Percentiles rank a stretch among this genome's conserved stretches.
These are phyloP conservation scores for Amanita fuliginea DNA, from an alignment of 768 basidiomycete genomes.

Conservation along the genomic window DNA sequence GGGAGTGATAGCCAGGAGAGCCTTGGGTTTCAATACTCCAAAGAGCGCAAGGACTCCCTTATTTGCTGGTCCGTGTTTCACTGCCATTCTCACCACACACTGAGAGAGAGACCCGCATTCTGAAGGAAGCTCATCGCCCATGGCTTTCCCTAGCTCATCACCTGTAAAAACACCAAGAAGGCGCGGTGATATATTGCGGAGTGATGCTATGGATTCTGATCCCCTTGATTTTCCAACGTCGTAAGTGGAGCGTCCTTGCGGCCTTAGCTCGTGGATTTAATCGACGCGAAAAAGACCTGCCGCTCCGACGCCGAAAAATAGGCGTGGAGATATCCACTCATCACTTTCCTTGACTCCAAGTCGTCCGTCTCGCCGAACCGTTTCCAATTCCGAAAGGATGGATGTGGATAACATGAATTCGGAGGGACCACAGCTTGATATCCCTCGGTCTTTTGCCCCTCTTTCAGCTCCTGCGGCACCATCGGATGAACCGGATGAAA, in stretches of 20 bases:
- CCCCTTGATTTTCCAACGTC: conserved; percentile 66
- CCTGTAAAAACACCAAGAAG: conserved; percentile 37
- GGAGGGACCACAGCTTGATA: conserved; percentile 45
- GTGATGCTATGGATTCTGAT: conserved; percentile 42
- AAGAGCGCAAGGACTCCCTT: conserved; percentile 32
- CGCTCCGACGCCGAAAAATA: conserved; percentile 51
- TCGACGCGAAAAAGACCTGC: conserved; percentile 35
- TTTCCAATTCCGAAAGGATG: conserved; percentile 14
- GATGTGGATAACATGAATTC: conserved; percentile 32
- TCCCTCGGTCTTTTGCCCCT: conserved; percentile 43
- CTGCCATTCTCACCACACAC: neutral
- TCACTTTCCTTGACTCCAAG: conserved; percentile 50
- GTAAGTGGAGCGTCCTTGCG: conserved; percentile 12
- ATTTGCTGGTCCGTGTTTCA: conserved; percentile 33
- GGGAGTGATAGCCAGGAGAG: conserved; percentile 37
- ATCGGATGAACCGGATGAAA: conserved; percentile 71
- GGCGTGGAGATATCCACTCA: conserved; percentile 88
- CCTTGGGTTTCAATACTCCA: conserved; percentile 45
- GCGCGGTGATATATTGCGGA: conserved; percentile 22
- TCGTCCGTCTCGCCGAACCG: conserved; percentile 28
- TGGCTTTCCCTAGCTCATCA: conserved; percentile 55
- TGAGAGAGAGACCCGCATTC: conserved; percentile 9
- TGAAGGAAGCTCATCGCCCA: conserved; percentile 52
- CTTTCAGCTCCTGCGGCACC: conserved; percentile 51
- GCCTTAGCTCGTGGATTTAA: neutral